Evolutionary conservation across 495 filamentous ascomycete genomes (phyloP).

Genomic region (Cladorrhinum samala): DNA sequence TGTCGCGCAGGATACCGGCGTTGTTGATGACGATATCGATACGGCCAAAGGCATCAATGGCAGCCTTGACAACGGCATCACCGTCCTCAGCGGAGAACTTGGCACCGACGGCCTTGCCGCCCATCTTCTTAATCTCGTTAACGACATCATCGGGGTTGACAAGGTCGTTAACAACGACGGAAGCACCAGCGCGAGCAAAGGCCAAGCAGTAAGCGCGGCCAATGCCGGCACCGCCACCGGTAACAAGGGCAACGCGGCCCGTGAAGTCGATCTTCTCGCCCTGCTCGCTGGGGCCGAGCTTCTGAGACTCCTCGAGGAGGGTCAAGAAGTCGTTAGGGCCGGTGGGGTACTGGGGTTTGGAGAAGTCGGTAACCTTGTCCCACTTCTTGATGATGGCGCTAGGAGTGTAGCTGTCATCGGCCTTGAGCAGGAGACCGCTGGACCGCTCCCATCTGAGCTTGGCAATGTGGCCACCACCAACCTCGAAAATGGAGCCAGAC

Average conservation of each 20-base stretch:
- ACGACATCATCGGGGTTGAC: constrained; percentile 90
- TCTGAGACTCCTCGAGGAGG: constrained; percentile 78
- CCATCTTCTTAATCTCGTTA: constrained; percentile 81
- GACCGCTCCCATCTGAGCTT: constrained; percentile 96
- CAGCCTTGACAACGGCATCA: constrained; percentile 82
- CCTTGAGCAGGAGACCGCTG: constrained; percentile 83
- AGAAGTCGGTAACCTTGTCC: constrained; percentile 83
- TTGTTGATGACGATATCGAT: constrained; percentile 96
- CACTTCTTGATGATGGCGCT: constrained; percentile 84
- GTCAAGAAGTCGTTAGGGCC: constrained; percentile 87
- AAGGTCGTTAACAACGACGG: constrained; percentile 91
- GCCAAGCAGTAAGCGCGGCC: constrained; percentile 88
- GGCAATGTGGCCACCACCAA: constrained; percentile 85
- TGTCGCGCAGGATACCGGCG: constrained; percentile 94
- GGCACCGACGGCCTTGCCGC: constrained; percentile 86
- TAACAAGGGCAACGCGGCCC: constrained; percentile 86
- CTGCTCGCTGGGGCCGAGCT: constrained; percentile 64
- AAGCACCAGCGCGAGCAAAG: constrained; percentile 85
- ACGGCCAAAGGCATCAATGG: constrained; percentile 90
- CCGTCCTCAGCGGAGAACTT: constrained; percentile 95
- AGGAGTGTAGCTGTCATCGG: constrained; percentile 81
- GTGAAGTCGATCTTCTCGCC: constrained; percentile 81
- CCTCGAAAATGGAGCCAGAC: constrained; percentile 86
- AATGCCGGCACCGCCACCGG: constrained; percentile 88
- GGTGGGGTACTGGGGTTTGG: constrained; percentile 71